phyloP scores from a whole-genome alignment of 1,284 basidiomycete species.

The Jaminaea rosea region DNA sequence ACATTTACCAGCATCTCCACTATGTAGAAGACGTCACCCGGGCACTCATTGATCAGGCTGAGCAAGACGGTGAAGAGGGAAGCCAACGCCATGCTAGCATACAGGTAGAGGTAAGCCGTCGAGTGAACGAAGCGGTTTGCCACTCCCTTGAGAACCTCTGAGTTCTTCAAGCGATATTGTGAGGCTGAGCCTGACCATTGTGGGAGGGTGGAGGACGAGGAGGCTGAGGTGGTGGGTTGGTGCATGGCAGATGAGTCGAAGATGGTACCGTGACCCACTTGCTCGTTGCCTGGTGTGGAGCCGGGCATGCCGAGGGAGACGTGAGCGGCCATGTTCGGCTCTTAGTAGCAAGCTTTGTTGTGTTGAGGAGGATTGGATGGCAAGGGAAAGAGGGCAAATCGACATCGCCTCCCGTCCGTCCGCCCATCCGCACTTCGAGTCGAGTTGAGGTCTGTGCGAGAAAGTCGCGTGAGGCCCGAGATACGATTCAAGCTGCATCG shows the following conservation, averaged over 20 bases:
- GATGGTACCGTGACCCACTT: background rate
- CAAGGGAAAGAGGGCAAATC: no score
- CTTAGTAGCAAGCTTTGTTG: no score
- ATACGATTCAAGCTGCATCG: no score
- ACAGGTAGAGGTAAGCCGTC: constrained; percentile 42
- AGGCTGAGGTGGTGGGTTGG: background rate
- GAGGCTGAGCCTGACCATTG: background rate
- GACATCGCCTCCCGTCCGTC: no score
- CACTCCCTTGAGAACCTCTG: constrained; percentile 43
- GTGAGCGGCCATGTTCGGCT: no score
- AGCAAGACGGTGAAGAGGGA: constrained; percentile 41
- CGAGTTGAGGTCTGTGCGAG: no score
- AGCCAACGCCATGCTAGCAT: constrained; percentile 39
- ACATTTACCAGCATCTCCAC: constrained; percentile 42
- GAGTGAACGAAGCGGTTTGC: constrained; percentile 46
- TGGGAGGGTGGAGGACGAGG: background rate
- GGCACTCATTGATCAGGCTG: constrained; percentile 33
- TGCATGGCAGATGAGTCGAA: background rate
- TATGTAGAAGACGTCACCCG: constrained; percentile 37
- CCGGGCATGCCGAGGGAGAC: no score
- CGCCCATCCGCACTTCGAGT: no score
- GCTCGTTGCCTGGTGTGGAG: no score
- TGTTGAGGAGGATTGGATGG: no score
- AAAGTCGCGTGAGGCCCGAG: no score
- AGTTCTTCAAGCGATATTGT: constrained; percentile 34